These are phyloP conservation scores for Sphagnum contortum DNA, from an alignment of 225 moss, liverwort and hornwort species.

Conservation along the genomic window DNA sequence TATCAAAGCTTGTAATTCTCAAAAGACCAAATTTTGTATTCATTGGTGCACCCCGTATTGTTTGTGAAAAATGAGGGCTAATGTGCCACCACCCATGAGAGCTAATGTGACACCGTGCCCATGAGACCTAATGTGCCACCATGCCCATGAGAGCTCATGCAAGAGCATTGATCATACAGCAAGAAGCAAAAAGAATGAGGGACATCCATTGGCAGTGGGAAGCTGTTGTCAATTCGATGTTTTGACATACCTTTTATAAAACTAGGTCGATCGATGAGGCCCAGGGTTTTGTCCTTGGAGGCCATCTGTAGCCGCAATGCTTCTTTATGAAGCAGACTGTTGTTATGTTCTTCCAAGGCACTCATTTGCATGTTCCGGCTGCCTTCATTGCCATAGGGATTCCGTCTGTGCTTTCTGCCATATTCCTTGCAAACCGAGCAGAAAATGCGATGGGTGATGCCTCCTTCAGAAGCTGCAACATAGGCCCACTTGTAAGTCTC, in stretches of 20 bases:
- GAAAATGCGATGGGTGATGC: slow-evolving; percentile 36
- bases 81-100: no score
- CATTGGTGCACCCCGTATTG: no score
- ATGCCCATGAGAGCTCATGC: no score
- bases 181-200: no score
- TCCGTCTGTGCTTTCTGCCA: slow-evolving; percentile 53
- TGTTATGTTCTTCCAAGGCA: slow-evolving; percentile 55
- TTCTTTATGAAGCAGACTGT: slow-evolving; percentile 54
- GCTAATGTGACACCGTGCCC: no score
- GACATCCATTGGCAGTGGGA: no score
- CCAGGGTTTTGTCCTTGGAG: slow-evolving; percentile 48
- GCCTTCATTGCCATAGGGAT: slow-evolving; percentile 57
- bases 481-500: slow-evolving; percentile 66
- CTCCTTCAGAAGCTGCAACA: slow-evolving; percentile 29
- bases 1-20: no score
- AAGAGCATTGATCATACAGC: no score
- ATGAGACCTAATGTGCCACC: no score
- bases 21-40: no score
- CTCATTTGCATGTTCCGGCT: slow-evolving; percentile 70
- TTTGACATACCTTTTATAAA: slow-evolving; percentile 34
- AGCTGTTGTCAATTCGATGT: no score
- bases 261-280: slow-evolving; percentile 37
- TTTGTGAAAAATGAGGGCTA: no score
- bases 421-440: slow-evolving; percentile 66
- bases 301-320: slow-evolving; percentile 53